Evolutionary conservation across 208 protist genomes (phyloP), one percentile per base, ranked within the genome.

Genomic region (Crithidia expoeki): DNA sequence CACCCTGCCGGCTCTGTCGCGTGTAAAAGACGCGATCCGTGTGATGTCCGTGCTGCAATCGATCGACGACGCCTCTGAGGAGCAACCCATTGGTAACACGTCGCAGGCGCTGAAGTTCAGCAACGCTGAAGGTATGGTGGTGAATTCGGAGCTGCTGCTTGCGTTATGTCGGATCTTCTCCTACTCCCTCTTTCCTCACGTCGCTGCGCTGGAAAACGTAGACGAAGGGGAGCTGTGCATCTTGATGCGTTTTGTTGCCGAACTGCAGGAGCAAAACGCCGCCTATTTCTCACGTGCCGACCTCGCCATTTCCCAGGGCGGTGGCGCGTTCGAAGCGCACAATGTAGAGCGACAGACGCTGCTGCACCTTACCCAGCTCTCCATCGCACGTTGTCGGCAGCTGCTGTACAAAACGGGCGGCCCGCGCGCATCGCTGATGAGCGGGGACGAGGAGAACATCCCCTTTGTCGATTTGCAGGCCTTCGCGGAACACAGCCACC

Each of bases 381-480:
- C 73, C n/a, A 50, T 96, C 12, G 36, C 78, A 12, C 88, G 88
- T 5, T 93, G 88, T 63, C 85, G 79, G 27, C 74, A 78, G 30
- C 75, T 94, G 12, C 74, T 96, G 11, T 84, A 90, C 68, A 79
- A 71, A 21, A 55, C 80, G 25, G 72, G 78, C 61, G 86, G 80
- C 28, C 60, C 77, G 27, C 74, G 77, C 10, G 76, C 76, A 0
- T 78, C 80, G 1, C 82, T 94, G 16, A 78, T 93, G 66, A 93
- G 80, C 67, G 81, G 81, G 4, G 90, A 96, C 53, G 85, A 76
- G 11, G 84, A 79, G 69, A 72, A 81, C 56, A 82, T 96, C 50
- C 91, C 91, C 0, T 46, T 96, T 6, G 70, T 94, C 11, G 83
- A 88, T 16, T 44, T 92, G 27, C 91, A 96, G 60, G 25, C 80